phyloP scores from a whole-genome alignment of 2,329 filamentous ascomycete species.

The Fusarium sublunatum region DNA sequence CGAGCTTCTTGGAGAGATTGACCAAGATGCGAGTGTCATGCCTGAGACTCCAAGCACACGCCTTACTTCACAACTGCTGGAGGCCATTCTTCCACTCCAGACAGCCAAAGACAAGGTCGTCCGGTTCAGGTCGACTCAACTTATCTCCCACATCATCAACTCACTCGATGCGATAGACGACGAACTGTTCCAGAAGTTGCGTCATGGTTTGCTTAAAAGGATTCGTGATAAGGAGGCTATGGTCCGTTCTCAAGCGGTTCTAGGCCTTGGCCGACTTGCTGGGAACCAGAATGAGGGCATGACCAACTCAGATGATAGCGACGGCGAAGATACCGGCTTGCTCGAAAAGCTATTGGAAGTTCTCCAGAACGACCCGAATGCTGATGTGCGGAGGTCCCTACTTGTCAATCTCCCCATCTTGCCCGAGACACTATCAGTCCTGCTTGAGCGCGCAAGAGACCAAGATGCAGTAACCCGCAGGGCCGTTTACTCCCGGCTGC shows the following conservation, averaged over 20 bases:
- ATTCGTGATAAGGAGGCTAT: slow-evolving; percentile 94
- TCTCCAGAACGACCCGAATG: slow-evolving; percentile 92
- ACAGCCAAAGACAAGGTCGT: slow-evolving; percentile 92
- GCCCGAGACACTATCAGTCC: slow-evolving; percentile 82
- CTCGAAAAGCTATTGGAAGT: slow-evolving; percentile 87
- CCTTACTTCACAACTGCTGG: slow-evolving; percentile 79
- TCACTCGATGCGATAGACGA: slow-evolving; percentile 93
- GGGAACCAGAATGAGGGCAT: slow-evolving; percentile 80
- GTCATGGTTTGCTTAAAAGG: slow-evolving; percentile 82
- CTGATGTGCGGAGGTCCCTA: slow-evolving; percentile 89
- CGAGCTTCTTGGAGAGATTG: slow-evolving; percentile 72
- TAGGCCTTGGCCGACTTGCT: slow-evolving; percentile 87
- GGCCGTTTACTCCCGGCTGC: slow-evolving; percentile 85
- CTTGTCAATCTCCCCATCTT: slow-evolving; percentile 91
- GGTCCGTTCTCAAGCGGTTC: slow-evolving; percentile 89
- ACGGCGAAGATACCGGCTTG: slow-evolving; percentile 73
- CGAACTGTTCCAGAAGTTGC: slow-evolving; percentile 85
- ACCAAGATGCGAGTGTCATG: slow-evolving; percentile 76
- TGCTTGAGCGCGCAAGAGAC: slow-evolving; percentile 91
- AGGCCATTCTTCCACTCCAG: slow-evolving; percentile 78
- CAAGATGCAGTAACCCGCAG: slow-evolving; percentile 85
- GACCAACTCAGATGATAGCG: slow-evolving; percentile 75
- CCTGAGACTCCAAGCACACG: slow-evolving; percentile 87
- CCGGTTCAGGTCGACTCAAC: slow-evolving; percentile 88
- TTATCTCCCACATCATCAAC: slow-evolving; percentile 91